phyloP scores from a whole-genome alignment of 257 asterid genomes.

The Plantago ovata region DNA sequence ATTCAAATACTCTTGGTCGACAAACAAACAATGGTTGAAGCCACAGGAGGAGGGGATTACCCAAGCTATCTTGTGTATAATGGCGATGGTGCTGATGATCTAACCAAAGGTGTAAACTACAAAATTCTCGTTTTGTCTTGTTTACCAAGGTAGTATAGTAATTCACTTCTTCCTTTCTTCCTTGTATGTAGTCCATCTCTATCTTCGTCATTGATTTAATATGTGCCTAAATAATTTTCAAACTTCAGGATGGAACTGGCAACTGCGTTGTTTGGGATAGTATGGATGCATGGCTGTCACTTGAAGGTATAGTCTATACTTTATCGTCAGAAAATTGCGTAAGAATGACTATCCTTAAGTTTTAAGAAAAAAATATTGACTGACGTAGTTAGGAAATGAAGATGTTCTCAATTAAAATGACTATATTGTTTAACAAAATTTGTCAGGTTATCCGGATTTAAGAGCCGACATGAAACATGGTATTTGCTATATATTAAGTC shows the following conservation, averaged over 20 bases:
- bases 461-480: constrained; percentile 87
- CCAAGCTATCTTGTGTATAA: constrained; percentile 18
- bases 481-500: constrained; percentile 86
- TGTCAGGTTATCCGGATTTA: constrained; percentile 61
- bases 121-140: constrained; percentile 88
- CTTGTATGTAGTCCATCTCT: too few species aligned
- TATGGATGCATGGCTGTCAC: constrained; percentile 97
- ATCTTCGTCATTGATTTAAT: too few species aligned
- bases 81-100: constrained; percentile 69
- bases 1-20: constrained; percentile 87
- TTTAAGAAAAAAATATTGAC: too few species aligned
- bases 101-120: constrained; percentile 66
- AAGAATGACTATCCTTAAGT: neutral
- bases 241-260: constrained; percentile 66
- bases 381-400: too few species aligned
- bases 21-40: constrained; percentile 87
- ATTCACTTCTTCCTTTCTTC: constrained; percentile 1
- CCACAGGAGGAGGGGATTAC: constrained; percentile 66
- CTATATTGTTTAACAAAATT: too few species aligned
- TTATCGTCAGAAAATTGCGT: neutral
- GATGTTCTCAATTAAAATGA: too few species aligned
- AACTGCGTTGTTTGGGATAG: constrained; percentile 86
- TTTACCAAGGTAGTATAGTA: constrained; percentile 67
- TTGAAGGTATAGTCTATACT: constrained; percentile 50
- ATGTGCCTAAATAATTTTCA: neutral